Base-by-base conservation (phyloP, 129 eudicot genomes). In the Flaveria brownii region DNA sequence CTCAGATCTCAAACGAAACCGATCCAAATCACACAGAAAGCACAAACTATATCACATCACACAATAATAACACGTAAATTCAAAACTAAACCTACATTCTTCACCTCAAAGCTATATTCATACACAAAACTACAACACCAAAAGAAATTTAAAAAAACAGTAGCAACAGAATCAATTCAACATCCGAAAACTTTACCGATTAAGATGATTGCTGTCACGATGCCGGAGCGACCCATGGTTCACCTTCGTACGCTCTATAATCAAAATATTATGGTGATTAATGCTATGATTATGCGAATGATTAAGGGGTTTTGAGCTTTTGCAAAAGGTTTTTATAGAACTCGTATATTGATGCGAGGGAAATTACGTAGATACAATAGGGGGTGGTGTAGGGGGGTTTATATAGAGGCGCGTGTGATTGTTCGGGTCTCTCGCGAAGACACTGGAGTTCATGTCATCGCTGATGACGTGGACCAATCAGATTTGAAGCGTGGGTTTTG, bases 401-500 rank as follows among this genome's bases (percentile, higher is more conserved):
- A 75, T 13, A 55, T 25, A 41, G 14, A 1, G 9, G 69, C 68
- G 69, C 70, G 82, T 78, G 49, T 13, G 11, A 13, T 68, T 56
- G 76, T 57, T 78, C 70, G 77, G 76, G 61, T 43, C 23, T 78
- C 20, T 69, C 81, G 62, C 39, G 82, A 78, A 70, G 77, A 70
- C 63, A 46, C 82, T 57, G 41, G 25, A 70, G 3, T 56, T 36
- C 76, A 33, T 74, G 84, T 80, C 84, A 80, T 66, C 47, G 42
- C 10, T 54, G 71, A 30, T 80, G 80, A 80, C 70, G 69, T 80
- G 84, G 80, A 80, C 84, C 84, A 80, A 80, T 80, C 26, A 68
- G 3, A 36, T 12, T 56, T 74, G 1, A 50, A 46, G 43, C 16
- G 8, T 39, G 76, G 36, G 52, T 74, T 26, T 67, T 80, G 50